phyloP scores from a whole-genome alignment of 257 asterid species.

The Penstemon davidsonii region DNA sequence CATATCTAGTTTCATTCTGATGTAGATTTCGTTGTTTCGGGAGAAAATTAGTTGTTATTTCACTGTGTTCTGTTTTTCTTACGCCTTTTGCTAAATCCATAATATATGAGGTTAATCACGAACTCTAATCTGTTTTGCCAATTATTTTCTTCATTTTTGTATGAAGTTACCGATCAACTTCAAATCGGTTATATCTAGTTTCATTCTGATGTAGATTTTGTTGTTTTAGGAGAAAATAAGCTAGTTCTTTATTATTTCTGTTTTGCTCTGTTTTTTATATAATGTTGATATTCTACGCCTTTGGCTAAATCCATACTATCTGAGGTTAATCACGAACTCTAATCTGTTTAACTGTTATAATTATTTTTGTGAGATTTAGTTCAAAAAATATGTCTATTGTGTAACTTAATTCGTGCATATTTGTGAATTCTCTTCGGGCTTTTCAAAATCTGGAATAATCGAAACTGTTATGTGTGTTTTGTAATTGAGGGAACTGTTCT shows the following conservation, averaged over 20 bases:
- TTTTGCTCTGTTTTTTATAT: not conserved
- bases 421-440: not conserved
- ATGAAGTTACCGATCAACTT: too few species aligned
- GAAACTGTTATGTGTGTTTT: not conserved
- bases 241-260: not conserved
- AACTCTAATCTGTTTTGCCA: not conserved
- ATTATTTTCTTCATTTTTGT: not conserved
- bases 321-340: not conserved
- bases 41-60: not conserved
- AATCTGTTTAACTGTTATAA: not conserved
- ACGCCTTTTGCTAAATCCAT: slow-evolving; percentile 2
- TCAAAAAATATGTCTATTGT: not conserved
- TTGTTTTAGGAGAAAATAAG: not conserved
- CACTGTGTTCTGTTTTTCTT: slow-evolving; percentile 1
- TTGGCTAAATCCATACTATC: slow-evolving; percentile 3
- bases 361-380: slow-evolving; percentile 1
- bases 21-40: not conserved
- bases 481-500: not conserved
- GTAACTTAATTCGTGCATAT: slow-evolving; percentile 7
- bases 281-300: slow-evolving; percentile 2
- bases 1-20: slow-evolving; percentile 12
- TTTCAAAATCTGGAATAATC: not conserved
- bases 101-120: slow-evolving; percentile 7
- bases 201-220: slow-evolving; percentile 8
- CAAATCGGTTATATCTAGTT: slow-evolving; percentile 9